phyloP scores from a whole-genome alignment of 768 basidiomycete genomes.

The Leccinum arenicola region DNA sequence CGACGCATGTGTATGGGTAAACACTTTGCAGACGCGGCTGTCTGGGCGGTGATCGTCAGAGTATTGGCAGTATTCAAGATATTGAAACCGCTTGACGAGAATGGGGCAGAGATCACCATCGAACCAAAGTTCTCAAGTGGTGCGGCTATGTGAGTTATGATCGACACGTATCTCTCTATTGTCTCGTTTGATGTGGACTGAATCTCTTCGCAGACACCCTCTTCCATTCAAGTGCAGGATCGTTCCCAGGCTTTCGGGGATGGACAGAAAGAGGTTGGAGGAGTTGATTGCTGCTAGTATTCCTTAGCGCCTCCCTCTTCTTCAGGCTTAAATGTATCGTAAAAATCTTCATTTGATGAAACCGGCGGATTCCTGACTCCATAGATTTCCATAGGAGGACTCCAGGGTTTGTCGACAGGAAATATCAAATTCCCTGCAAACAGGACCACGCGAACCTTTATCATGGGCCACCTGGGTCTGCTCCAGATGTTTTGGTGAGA shows the following conservation, averaged over 20 bases:
- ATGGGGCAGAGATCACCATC: not conserved
- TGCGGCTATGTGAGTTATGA: not conserved
- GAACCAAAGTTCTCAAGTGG: not conserved
- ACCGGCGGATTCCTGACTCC: no score
- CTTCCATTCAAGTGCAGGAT: not conserved
- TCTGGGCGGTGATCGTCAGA: not conserved
- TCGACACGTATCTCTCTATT: not conserved
- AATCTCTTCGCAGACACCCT: not conserved
- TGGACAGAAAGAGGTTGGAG: not conserved
- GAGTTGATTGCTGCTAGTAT: not conserved
- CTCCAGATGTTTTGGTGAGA: no score
- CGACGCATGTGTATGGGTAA: not conserved
- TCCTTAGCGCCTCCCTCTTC: not conserved
- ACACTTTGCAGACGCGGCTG: not conserved
- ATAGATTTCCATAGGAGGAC: no score
- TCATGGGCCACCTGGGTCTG: no score
- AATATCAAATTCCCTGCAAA: no score
- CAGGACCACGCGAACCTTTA: no score
- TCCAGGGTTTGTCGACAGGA: no score
- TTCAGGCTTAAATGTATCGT: no score
- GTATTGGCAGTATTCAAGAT: not conserved
- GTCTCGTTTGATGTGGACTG: no score
- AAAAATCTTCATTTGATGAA: no score
- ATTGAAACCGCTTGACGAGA: not conserved
- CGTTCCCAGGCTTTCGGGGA: not conserved